These are phyloP conservation scores for Suillus decipiens DNA, from an alignment of 768 basidiomycete genomes.

Conservation along the genomic window DNA sequence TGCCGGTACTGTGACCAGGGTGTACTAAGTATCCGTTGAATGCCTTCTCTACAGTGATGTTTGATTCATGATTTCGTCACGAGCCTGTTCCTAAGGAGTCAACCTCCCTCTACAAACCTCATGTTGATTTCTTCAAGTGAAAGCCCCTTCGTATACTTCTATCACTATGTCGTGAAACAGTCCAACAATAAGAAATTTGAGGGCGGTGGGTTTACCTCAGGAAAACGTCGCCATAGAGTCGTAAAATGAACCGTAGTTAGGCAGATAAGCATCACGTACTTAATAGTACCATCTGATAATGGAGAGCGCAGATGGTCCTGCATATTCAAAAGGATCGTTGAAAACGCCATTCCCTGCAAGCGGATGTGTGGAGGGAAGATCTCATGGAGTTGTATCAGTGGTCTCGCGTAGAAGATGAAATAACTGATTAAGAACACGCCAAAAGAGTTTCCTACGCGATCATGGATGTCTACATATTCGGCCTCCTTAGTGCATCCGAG, in stretches of 20 bases:
- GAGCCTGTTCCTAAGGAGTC: neutral
- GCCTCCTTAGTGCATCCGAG: conserved; percentile 4
- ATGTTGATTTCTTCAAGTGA: conserved; percentile 11
- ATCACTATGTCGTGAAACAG: neutral
- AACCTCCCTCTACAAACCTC: conserved; percentile 4
- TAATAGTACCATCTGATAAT: conserved; percentile 3
- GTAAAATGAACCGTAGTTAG: neutral
- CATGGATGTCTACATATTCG: neutral
- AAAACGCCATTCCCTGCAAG: conserved; percentile 9
- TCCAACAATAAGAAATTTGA: too few relatives aligned
- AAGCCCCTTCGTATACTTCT: neutral
- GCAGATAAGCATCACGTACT: conserved; percentile 9
- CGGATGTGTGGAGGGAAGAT: conserved; percentile 7
- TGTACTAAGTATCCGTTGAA: neutral
- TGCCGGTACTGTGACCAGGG: neutral
- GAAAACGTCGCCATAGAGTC: conserved; percentile 8
- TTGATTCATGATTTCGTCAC: neutral
- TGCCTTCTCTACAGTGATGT: neutral
- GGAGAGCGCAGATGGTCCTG: conserved; percentile 3
- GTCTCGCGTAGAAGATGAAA: conserved; percentile 13
- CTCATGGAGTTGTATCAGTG: conserved; percentile 9
- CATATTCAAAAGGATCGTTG: conserved; percentile 11
- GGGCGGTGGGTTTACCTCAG: conserved; percentile 2
- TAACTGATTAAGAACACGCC: conserved; percentile 10
- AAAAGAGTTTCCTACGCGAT: neutral